Evolutionary conservation across 192 early-diverging fungal genomes (phyloP).

Genomic region (Rhizophagus sp.): DNA sequence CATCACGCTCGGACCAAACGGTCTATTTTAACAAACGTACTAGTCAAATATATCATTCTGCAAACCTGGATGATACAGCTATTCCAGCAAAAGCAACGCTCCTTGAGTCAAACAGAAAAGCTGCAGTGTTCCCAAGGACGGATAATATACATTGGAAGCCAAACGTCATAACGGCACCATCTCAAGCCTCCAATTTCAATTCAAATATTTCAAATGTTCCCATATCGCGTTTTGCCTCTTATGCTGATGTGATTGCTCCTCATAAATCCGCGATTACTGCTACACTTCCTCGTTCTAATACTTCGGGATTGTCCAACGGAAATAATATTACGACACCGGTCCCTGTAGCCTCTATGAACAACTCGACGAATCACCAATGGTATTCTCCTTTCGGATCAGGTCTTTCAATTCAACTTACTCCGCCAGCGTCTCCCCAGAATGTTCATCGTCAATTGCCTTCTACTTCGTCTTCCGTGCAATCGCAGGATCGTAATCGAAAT

Average conservation of each 20-base stretch:
- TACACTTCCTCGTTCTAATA: background rate
- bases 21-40: conserved; percentile 7
- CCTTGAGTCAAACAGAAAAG: background rate
- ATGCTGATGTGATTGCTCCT: conserved; percentile 15
- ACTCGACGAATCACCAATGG: conserved; percentile 12
- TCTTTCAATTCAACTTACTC: conserved; percentile 23
- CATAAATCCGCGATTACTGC: background rate
- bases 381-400: conserved; percentile 27
- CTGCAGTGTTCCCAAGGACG: background rate
- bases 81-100: background rate
- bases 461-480: background rate
- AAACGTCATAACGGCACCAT: background rate
- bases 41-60: no score
- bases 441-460: conserved; percentile 12
- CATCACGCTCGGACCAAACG: background rate
- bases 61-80: background rate
- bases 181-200: background rate
- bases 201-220: background rate
- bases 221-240: background rate
- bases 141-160: conserved; percentile 3
- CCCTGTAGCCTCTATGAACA: background rate
- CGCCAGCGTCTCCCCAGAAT: conserved; percentile 8
- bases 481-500: background rate
- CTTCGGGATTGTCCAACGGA: background rate
- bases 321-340: background rate